phyloP scores from a whole-genome alignment of 1,139 yeast genomes.

The Candida dubliniensis region DNA sequence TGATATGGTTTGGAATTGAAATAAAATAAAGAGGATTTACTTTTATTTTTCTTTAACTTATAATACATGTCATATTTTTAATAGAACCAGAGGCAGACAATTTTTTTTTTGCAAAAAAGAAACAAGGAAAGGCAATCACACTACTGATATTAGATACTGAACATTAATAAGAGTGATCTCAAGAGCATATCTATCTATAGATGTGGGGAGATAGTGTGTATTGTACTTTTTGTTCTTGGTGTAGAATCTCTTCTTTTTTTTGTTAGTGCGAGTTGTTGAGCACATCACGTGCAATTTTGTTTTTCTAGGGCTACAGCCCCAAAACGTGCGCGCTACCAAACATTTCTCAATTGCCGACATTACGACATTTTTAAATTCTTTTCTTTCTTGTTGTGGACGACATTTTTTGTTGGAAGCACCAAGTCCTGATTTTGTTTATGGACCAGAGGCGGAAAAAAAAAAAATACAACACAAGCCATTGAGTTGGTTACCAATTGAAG shows the following conservation, averaged over 20 bases:
- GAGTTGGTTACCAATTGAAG: neutral
- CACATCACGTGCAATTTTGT: constrained; percentile 3
- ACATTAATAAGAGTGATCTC: no score
- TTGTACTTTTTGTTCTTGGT: neutral
- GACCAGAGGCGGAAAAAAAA: no score
- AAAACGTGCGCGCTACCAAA: neutral
- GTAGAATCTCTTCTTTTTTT: neutral
- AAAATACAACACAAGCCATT: neutral
- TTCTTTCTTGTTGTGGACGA: neutral
- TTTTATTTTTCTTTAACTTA: neutral
- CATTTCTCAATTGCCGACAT: neutral
- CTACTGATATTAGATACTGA: no score
- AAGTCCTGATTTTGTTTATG: no score
- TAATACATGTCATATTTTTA: constrained; percentile 6
- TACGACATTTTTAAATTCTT: neutral
- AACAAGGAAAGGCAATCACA: no score
- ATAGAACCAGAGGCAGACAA: neutral
- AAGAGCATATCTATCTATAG: no score
- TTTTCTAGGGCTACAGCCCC: constrained; percentile 7
- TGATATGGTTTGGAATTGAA: constrained; percentile 3
- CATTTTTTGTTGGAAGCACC: no score
- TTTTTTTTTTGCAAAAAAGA: neutral
- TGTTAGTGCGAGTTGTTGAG: neutral
- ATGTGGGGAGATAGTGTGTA: neutral
- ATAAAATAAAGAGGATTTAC: neutral